These are phyloP conservation scores for Esteya vermicola DNA, from an alignment of 2,329 filamentous ascomycete genomes.

Conservation along the genomic window DNA sequence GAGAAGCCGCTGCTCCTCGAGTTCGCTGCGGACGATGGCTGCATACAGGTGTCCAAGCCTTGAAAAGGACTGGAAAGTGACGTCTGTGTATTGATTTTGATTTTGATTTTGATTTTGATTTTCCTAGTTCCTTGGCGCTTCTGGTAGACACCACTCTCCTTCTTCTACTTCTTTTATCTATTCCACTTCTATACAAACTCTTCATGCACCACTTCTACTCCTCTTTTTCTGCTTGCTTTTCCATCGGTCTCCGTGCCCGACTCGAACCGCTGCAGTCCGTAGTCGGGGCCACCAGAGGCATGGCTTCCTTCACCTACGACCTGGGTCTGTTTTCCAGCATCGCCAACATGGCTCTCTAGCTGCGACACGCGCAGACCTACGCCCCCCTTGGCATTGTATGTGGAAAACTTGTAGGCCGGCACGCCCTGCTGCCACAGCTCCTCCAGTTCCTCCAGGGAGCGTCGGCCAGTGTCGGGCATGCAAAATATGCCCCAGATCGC, in stretches of 20 bases:
- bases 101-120: not conserved
- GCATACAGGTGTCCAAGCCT: slow-evolving; percentile 11
- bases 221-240: too few species aligned
- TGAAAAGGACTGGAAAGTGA: slow-evolving; percentile 1
- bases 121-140: not conserved
- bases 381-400: slow-evolving; percentile 1
- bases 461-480: slow-evolving; percentile 3
- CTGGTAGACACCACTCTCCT: not conserved
- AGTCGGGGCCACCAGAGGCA: too few species aligned
- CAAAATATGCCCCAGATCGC: slow-evolving; percentile 8
- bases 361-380: slow-evolving; percentile 5
- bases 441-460: slow-evolving; percentile 10
- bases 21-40: slow-evolving; percentile 16
- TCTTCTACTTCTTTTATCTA: too few species aligned
- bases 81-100: not conserved
- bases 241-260: too few species aligned
- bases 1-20: slow-evolving; percentile 19
- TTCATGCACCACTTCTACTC: too few species aligned
- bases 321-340: not conserved
- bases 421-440: slow-evolving; percentile 7
- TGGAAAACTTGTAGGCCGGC: slow-evolving; percentile 3
- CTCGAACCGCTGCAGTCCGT: not conserved
- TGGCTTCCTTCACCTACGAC: not conserved
- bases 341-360: slow-evolving; percentile 6
- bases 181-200: too few species aligned